Evolutionary conservation across 2,329 filamentous ascomycete genomes (phyloP).

Genomic region (Aureobasidium sp.): DNA sequence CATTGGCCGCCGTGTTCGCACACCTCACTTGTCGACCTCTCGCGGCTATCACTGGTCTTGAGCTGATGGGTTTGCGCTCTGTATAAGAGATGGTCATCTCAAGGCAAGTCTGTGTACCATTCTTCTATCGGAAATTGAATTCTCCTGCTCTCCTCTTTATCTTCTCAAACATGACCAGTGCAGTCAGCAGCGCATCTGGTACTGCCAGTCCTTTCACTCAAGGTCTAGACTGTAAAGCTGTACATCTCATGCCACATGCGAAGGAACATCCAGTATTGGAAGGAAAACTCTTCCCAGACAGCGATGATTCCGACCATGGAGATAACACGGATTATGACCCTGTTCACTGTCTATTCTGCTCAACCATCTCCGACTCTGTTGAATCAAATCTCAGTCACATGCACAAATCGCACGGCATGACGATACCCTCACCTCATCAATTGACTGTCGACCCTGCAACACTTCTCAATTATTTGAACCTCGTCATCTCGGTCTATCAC

Average conservation of each 20-base stretch:
- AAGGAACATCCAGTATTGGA: background rate
- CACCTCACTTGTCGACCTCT: background rate
- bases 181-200: background rate
- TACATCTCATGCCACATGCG: background rate
- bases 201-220: background rate
- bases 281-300: background rate
- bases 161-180: background rate
- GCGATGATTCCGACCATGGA: background rate
- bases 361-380: conserved; percentile 68
- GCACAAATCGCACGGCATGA: conserved; percentile 89
- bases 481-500: conserved; percentile 70
- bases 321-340: background rate
- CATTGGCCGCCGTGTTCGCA: background rate
- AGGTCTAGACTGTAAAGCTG: too few relatives aligned
- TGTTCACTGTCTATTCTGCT: conserved; percentile 78
- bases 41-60: background rate
- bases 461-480: conserved; percentile 67
- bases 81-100: background rate
- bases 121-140: background rate
- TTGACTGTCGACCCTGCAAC: conserved; percentile 70
- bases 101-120: background rate
- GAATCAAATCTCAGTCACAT: conserved; percentile 77
- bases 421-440: conserved; percentile 83
- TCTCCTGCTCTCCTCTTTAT: background rate
- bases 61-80: background rate